Conservation (phyloP, 2,329 filamentous ascomycete genomes). For the Pseudogymnoascus verrucosus region DNA sequence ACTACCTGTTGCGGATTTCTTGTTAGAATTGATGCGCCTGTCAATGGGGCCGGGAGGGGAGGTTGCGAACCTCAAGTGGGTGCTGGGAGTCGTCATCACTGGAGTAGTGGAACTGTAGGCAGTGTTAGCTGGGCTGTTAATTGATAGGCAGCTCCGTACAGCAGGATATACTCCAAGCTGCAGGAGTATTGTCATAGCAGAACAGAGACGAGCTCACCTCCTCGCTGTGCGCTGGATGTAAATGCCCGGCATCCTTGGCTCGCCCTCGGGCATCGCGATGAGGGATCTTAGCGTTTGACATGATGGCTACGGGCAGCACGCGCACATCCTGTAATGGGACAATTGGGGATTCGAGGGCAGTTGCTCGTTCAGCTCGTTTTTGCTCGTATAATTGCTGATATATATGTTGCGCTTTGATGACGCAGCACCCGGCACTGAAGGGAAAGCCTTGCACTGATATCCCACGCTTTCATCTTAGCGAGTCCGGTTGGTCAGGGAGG, state of each 20-base stretch:
- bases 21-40: not conserved
- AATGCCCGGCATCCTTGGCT: not conserved
- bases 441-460: not conserved
- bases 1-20: conserved; percentile 24
- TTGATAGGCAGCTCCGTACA: not conserved
- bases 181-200: not conserved
- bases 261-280: conserved; percentile 1
- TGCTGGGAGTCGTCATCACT: conserved; percentile 29
- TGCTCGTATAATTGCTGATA: not conserved
- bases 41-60: not conserved
- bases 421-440: conserved; percentile 2
- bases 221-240: not conserved
- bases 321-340: not conserved
- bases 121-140: not conserved
- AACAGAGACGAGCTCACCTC: not conserved
- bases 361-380: not conserved
- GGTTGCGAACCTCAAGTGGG: conserved; percentile 36
- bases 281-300: not conserved
- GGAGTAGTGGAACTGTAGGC: conserved; percentile 8
- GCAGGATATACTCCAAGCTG: not conserved
- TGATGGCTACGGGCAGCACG: not conserved
- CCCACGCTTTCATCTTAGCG: not conserved
- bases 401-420: not conserved
- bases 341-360: not conserved
- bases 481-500: not conserved